Percentiles rank a stretch among this genome's conserved stretches.
Evolutionary conservation across 257 asterid genomes (phyloP).

Genomic region (Solanum piurae): DNA sequence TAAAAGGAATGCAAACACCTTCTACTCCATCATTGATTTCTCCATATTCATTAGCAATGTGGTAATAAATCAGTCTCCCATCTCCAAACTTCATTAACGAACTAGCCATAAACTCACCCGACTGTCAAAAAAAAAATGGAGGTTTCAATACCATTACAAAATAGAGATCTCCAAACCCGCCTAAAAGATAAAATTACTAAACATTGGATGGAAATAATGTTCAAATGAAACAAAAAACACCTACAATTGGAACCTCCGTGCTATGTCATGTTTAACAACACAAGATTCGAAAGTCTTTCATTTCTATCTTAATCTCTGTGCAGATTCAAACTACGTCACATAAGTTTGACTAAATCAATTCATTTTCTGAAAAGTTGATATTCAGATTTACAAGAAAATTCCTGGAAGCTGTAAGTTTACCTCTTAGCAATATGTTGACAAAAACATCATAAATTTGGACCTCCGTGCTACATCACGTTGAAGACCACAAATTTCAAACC

Average conservation of each 20-base stretch:
- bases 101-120: constrained; percentile 43
- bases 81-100: constrained; percentile 62
- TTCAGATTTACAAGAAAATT: no score
- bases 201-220: no score
- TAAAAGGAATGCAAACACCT: constrained; percentile 49
- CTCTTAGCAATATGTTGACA: neutral
- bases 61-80: constrained; percentile 57
- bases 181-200: no score
- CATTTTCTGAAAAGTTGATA: neutral
- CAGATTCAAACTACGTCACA: neutral
- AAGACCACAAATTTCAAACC: neutral
- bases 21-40: constrained; percentile 57
- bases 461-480: neutral
- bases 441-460: neutral
- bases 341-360: neutral
- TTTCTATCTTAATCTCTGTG: neutral
- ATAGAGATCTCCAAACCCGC: neutral
- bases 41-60: constrained; percentile 58
- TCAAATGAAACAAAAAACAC: neutral
- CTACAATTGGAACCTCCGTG: neutral
- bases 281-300: neutral
- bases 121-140: constrained; percentile 27
- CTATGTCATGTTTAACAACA: neutral
- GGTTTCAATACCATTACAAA: neutral
- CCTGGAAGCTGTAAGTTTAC: no score